Evolutionary conservation across 805 yeast species (phyloP).

Genomic region (Yarrowia osloensis): DNA sequence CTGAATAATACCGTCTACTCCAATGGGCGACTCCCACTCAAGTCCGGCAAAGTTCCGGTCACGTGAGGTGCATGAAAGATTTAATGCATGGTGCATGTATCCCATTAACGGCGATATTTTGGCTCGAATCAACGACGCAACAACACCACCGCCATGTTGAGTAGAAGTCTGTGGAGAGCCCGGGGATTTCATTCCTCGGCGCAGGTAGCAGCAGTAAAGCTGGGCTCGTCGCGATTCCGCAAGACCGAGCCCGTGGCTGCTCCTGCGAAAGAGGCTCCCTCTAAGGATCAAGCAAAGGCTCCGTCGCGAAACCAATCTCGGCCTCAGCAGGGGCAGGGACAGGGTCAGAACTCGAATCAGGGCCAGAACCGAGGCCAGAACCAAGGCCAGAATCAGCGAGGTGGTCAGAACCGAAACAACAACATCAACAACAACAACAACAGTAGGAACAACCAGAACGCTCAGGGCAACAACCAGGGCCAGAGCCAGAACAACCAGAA

Average conservation of each 20-base stretch:
- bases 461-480: background rate
- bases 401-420: background rate
- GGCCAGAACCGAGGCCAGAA: background rate
- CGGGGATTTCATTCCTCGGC: slow-evolving; percentile 25
- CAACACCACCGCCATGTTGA: slow-evolving; percentile 12
- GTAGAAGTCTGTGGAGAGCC: slow-evolving; percentile 12
- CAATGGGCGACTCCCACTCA: no score
- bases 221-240: slow-evolving; percentile 22
- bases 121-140: background rate
- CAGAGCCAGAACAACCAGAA: background rate
- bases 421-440: background rate
- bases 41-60: slow-evolving; percentile 23
- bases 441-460: background rate
- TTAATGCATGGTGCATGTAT: slow-evolving; percentile 21
- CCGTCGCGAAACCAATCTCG: background rate
- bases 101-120: slow-evolving; percentile 1
- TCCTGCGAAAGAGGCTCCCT: background rate
- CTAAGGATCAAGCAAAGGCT: background rate
- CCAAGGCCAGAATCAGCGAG: background rate
- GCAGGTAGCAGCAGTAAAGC: background rate
- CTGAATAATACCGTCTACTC: no score
- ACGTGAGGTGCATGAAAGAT: slow-evolving; percentile 23
- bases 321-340: background rate
- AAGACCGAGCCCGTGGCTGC: background rate
- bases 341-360: background rate